Evolutionary conservation across 345 rosid species (phyloP).

Genomic region (Xanthoceras sorbifolium): DNA sequence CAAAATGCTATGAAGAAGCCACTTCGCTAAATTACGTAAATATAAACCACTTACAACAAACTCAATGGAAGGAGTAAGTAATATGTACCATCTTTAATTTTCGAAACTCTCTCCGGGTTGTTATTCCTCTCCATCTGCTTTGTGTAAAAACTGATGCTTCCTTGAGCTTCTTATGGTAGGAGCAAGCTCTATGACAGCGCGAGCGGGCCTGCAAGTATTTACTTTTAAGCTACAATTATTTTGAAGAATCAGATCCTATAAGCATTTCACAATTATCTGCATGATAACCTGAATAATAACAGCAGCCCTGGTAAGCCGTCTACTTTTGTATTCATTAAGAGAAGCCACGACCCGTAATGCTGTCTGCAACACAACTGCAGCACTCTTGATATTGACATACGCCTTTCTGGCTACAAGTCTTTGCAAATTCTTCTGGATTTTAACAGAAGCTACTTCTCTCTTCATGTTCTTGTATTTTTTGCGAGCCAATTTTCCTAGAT

Average conservation of each 20-base stretch:
- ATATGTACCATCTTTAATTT: conserved; percentile 42
- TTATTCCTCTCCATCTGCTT: conserved; percentile 41
- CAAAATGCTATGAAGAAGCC: conserved; percentile 8
- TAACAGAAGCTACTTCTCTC: conserved; percentile 61
- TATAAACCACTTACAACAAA: conserved; percentile 9
- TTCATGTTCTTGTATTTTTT: conserved; percentile 37
- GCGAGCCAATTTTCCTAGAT: conserved; percentile 56
- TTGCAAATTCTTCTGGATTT: conserved; percentile 73
- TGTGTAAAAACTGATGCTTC: conserved; percentile 47
- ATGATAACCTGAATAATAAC: conserved; percentile 57
- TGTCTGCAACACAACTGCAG: conserved; percentile 67
- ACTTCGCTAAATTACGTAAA: neutral
- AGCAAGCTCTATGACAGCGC: conserved; percentile 55
- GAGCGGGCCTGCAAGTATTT: conserved; percentile 53
- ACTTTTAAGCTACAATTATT: conserved; percentile 16
- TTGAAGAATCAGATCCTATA: conserved; percentile 19
- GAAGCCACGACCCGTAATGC: conserved; percentile 57
- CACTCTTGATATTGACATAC: conserved; percentile 41
- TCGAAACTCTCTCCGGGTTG: conserved; percentile 33
- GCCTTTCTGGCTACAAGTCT: conserved; percentile 54
- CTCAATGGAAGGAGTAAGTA: conserved; percentile 8
- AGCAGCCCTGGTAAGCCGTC: conserved; percentile 45
- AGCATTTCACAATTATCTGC: conserved; percentile 3
- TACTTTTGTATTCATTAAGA: conserved; percentile 40
- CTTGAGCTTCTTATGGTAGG: conserved; percentile 44